phyloP scores from a whole-genome alignment of 192 early-diverging fungal genomes.

The Bifiguratus adelaidae region DNA sequence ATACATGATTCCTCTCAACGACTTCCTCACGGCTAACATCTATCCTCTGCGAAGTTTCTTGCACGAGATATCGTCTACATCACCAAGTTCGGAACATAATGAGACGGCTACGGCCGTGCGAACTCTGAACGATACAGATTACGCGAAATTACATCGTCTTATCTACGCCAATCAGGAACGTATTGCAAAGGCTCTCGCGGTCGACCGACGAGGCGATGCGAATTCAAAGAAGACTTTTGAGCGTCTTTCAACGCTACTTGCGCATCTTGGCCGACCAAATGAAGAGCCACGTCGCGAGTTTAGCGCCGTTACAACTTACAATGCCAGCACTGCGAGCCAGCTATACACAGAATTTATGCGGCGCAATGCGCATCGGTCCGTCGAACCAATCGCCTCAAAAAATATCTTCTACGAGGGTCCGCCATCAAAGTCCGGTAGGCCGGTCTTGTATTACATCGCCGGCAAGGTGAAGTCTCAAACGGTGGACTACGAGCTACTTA shows the following conservation, averaged over 20 bases:
- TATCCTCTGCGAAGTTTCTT: constrained; percentile 71
- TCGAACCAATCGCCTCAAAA: constrained; percentile 57
- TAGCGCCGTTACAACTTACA: constrained; percentile 30
- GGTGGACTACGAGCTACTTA: constrained; percentile 76
- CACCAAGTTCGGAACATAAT: constrained; percentile 1
- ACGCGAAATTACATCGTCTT: constrained; percentile 40
- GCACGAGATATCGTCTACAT: constrained; percentile 56
- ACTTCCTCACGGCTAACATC: constrained; percentile 76
- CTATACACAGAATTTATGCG: constrained; percentile 59
- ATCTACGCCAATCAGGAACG: constrained; percentile 60
- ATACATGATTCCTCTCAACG: constrained; percentile 89
- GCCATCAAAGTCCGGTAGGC: constrained; percentile 55
- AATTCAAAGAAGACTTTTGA: constrained; percentile 57
- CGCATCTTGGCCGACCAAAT: constrained; percentile 80
- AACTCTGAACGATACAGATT: constrained; percentile 21
- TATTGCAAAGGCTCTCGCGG: constrained; percentile 47
- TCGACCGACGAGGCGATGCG: not conserved
- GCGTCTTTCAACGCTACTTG: constrained; percentile 73
- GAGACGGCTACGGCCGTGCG: not conserved
- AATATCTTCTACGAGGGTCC: constrained; percentile 78
- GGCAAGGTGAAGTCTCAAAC: constrained; percentile 62
- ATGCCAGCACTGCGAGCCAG: constrained; percentile 31
- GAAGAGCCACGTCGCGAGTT: constrained; percentile 46
- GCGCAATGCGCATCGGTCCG: constrained; percentile 50
- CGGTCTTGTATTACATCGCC: constrained; percentile 79